phyloP scores from a whole-genome alignment of 345 rosid species.

The Xanthoceras sorbifolium region DNA sequence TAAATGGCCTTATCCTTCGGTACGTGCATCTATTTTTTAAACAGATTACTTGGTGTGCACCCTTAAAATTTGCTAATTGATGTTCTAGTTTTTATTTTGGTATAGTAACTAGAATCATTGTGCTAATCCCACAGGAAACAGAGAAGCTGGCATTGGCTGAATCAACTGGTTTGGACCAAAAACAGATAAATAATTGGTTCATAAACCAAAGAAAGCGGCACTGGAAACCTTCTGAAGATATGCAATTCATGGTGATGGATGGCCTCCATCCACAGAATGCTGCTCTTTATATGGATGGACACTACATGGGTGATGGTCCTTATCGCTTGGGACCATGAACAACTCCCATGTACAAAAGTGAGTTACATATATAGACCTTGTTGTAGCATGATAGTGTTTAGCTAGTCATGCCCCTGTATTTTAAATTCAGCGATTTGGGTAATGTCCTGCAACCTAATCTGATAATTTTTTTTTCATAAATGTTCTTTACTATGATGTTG shows the following conservation, averaged over 20 bases:
- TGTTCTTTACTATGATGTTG: conserved; percentile 11
- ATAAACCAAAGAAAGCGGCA: conserved; percentile 97
- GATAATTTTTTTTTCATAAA: conserved; percentile 11
- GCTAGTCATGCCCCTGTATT: not conserved
- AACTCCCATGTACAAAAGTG: not conserved
- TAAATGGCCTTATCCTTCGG: conserved; percentile 99
- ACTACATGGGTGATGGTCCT: conserved; percentile 90
- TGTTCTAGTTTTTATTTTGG: not conserved
- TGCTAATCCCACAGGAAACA: conserved; percentile 55
- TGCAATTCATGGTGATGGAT: conserved; percentile 99
- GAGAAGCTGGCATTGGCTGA: conserved; percentile 97
- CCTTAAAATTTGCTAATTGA: not conserved
- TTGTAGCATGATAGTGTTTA: conserved; percentile 2
- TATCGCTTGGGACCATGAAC: conserved; percentile 86
- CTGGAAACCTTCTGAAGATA: conserved; percentile 99
- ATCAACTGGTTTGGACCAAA: conserved; percentile 97
- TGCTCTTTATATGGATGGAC: conserved; percentile 88
- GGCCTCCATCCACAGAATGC: conserved; percentile 86
- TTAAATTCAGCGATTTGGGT: conserved; percentile 2
- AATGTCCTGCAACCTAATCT: conserved; percentile 1
- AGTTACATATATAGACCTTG: conserved; percentile 1
- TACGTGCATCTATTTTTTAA: conserved; percentile 25
- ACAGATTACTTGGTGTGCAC: not conserved
- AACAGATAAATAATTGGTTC: conserved; percentile 98
- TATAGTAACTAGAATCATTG: not conserved